Evolutionary conservation across 257 asterid species (phyloP).

Genomic region (Buddleja alternifolia): DNA sequence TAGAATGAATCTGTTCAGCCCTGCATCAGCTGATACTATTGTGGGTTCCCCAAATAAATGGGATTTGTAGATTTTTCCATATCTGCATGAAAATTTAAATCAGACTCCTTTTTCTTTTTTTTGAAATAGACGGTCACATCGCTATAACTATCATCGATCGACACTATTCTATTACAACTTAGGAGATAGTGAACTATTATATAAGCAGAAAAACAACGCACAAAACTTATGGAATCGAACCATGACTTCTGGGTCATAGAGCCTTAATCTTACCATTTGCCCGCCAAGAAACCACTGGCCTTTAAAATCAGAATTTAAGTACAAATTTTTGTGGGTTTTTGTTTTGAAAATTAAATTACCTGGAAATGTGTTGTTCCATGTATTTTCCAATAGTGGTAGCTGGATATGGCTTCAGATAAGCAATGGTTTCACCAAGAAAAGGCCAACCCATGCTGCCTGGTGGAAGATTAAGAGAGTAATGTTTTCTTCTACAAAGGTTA

Average conservation of each 20-base stretch:
- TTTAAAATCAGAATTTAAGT: background rate
- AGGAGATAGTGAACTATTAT: too few species aligned
- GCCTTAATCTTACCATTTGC: too few species aligned
- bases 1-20: conserved; percentile 67
- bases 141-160: too few species aligned
- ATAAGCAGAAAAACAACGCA: too few species aligned
- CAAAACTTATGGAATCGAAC: too few species aligned
- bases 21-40: conserved; percentile 88
- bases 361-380: conserved; percentile 90
- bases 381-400: conserved; percentile 71
- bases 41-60: conserved; percentile 82
- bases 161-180: too few species aligned
- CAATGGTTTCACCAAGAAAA: conserved; percentile 82
- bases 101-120: too few species aligned
- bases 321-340: background rate
- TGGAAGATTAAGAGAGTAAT: conserved; percentile 59
- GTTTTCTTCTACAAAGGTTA: conserved; percentile 41
- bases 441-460: conserved; percentile 98
- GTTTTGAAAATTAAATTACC: conserved; percentile 39
- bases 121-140: too few species aligned
- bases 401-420: conserved; percentile 72
- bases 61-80: conserved; percentile 84
- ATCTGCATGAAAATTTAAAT: conserved; percentile 45
- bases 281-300: too few species aligned
- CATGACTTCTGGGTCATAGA: too few species aligned